These are phyloP conservation scores for Daedaleopsis nitida DNA, from an alignment of 768 basidiomycete genomes.

Conservation along the genomic window DNA sequence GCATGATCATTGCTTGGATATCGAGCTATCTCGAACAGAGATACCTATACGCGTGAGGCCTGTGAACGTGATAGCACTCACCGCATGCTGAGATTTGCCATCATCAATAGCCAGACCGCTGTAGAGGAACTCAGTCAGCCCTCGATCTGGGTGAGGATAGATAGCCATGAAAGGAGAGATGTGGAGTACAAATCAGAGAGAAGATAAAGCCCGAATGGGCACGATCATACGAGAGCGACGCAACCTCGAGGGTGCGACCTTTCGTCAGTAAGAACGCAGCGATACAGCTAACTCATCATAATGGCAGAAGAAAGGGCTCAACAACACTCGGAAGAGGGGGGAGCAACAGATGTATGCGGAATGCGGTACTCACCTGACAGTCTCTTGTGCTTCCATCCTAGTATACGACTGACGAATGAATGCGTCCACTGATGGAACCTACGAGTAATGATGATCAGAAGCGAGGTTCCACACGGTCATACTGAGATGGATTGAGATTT, in stretches of 20 bases:
- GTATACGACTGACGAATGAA: too few relatives aligned
- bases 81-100: too few relatives aligned
- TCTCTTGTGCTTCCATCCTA: too few relatives aligned
- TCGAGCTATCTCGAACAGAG: too few relatives aligned
- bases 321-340: not conserved
- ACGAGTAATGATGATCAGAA: not conserved
- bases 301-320: not conserved
- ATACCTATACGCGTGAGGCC: too few relatives aligned
- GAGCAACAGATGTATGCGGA: not conserved
- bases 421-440: too few relatives aligned
- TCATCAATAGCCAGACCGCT: too few relatives aligned
- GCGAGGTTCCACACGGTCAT: not conserved
- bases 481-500: not conserved
- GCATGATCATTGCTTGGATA: too few relatives aligned
- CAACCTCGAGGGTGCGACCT: not conserved
- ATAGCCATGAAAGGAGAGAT: not conserved
- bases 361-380: not conserved
- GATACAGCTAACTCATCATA: not conserved
- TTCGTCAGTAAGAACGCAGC: not conserved
- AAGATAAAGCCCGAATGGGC: not conserved
- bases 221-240: not conserved
- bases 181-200: slow-evolving; percentile 23
- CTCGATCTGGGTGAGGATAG: too few relatives aligned
- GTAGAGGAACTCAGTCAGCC: too few relatives aligned
- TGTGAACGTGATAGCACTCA: too few relatives aligned